Base-by-base conservation (phyloP, 2,329 filamentous ascomycete genomes). In the Rhinocladiella mackenziei region DNA sequence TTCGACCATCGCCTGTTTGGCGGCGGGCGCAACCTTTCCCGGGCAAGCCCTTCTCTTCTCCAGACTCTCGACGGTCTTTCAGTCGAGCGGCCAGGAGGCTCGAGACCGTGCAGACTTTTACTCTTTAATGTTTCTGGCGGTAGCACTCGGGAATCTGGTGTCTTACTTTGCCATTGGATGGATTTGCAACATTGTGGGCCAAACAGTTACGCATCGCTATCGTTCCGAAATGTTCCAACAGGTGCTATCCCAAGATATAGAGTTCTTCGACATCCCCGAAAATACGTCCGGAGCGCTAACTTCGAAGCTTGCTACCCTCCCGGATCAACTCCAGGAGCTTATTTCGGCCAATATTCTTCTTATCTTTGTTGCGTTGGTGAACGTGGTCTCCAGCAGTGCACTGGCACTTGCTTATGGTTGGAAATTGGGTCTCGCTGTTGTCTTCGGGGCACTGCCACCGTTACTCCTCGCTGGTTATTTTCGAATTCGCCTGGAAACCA, bases 291-390 rank as follows among this genome's bases (percentile, higher is more conserved):
- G 62, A 4, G 55, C 60, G 1, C 36, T 65, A 11, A 52, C 61
- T 35, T 40, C 53, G 41, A 28, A 58, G 55, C 43, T 64, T 7
- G 54, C 60, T 2, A 46, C 56, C 1, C 35, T 56, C 11, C 58
- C 60, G 1, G 54, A 59, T 2, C 42, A 58, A 17, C 53, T 77
- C 1, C 68, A 75, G 38, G 74, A 77, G 43, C 60, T 78, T 0
- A 60, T 77, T 25, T 71, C 71, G 0, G 67, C 70, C 39, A 78
- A 74, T 47, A 43, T 75, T 6, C 64, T 64, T 1, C 55, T 77
- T 2, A 65, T 78, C 9, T 44, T 73, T n/a, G 66, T 73, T 48
- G 66, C 70, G 33, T 38, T 70, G 1, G 59, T 73, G 38, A 76
- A 70, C 28, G 51, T 77, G 0, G 6, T 74, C 1, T 66, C 70